Evolutionary conservation across 352 stramenopile genomes (phyloP).

Genomic region (Peronospora tabacina): DNA sequence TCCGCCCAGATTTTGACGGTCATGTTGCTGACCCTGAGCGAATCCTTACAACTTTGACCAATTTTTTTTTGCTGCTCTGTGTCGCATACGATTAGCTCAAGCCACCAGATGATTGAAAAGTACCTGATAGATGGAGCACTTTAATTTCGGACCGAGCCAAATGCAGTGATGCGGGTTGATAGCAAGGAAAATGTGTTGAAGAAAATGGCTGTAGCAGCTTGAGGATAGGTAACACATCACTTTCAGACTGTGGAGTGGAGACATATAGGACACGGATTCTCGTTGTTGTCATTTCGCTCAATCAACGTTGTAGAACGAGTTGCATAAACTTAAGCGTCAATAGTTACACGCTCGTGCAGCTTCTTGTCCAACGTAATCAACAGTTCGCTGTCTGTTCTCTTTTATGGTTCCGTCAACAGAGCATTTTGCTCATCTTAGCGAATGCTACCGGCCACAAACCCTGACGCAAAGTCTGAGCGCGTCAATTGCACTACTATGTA

Average conservation of each 20-base stretch:
- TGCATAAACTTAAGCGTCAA: conserved; percentile 24
- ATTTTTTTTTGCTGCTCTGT: conserved; percentile 63
- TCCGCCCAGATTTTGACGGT: conserved; percentile 54
- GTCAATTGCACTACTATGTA: too few relatives aligned
- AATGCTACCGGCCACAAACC: too few relatives aligned
- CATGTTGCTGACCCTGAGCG: conserved; percentile 52
- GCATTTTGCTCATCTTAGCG: too few relatives aligned
- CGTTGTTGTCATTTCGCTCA: background rate
- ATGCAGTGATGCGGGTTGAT: conserved; percentile 10
- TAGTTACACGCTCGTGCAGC: conserved; percentile 6
- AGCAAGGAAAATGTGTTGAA: conserved; percentile 11
- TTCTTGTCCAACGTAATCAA: too few relatives aligned
- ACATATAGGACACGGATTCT: conserved; percentile 15
- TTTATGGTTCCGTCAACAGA: too few relatives aligned
- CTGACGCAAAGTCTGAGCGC: too few relatives aligned
- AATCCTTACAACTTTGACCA: conserved; percentile 51
- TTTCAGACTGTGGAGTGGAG: conserved; percentile 3
- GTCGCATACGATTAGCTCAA: conserved; percentile 49
- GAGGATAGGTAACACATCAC: conserved; percentile 4
- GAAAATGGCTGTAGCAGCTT: conserved; percentile 9
- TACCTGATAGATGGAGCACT: conserved; percentile 43
- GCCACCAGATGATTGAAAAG: conserved; percentile 71
- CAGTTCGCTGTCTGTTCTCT: too few relatives aligned
- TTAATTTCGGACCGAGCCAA: conserved; percentile 10
- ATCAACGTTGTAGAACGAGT: conserved; percentile 23